Evolutionary conservation across 2,329 filamentous ascomycete genomes (phyloP).

Genomic region (Coleophoma cylindrospora): DNA sequence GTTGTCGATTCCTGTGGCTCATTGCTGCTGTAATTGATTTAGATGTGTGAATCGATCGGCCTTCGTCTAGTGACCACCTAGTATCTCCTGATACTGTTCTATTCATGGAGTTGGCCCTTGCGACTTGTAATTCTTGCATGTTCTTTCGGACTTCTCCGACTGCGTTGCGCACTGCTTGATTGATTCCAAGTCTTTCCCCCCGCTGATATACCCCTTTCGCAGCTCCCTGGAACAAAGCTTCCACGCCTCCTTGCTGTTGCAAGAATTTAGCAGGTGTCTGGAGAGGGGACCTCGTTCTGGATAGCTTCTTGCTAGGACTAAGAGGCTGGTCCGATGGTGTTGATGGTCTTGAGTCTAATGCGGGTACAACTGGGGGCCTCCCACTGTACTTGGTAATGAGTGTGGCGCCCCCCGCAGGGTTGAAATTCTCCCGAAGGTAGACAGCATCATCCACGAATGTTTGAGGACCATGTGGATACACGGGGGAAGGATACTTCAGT

Average conservation of each 20-base stretch:
- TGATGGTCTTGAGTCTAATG: constrained; percentile 17
- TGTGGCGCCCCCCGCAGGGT: constrained; percentile 53
- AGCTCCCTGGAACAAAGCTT: constrained; percentile 70
- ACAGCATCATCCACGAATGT: constrained; percentile 84
- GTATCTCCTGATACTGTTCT: constrained; percentile 14
- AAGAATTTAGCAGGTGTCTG: constrained; percentile 31
- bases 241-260: constrained; percentile 51
- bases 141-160: constrained; percentile 76
- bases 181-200: constrained; percentile 73
- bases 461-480: constrained; percentile 59
- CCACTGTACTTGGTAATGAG: constrained; percentile 70
- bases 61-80: constrained; percentile 26
- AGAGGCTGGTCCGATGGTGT: constrained; percentile 21
- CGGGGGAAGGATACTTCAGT: constrained; percentile 73
- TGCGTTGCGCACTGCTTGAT: constrained; percentile 75
- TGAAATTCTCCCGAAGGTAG: constrained; percentile 63
- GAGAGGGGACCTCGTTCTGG: constrained; percentile 21
- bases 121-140: constrained; percentile 61
- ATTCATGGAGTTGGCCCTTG: constrained; percentile 33
- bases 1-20: constrained; percentile 59
- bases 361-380: constrained; percentile 35
- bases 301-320: constrained; percentile 14
- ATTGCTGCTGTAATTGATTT: constrained; percentile 42
- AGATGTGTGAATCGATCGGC: constrained; percentile 17
- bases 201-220: constrained; percentile 70